Conservation (phyloP, 1,284 basidiomycete species). For the Tilletiopsis washingtonensis region DNA sequence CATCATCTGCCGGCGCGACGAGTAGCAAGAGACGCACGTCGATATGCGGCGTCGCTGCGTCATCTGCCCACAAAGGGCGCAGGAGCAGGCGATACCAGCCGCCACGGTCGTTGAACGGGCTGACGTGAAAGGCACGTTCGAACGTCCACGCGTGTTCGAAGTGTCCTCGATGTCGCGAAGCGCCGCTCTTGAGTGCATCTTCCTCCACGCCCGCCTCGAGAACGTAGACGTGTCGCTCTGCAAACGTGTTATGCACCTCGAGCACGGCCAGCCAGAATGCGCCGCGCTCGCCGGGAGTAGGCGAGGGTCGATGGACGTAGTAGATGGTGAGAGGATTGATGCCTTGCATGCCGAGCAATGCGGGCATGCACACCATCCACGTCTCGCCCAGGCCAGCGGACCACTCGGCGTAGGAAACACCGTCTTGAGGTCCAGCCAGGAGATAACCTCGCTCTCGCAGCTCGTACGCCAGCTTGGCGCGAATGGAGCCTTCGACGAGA, state of each 20-base stretch:
- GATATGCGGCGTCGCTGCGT: neutral
- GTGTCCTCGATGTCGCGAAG: neutral
- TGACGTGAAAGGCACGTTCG: conserved; percentile 66
- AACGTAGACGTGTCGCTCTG: conserved; percentile 60
- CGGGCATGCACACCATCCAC: conserved; percentile 58
- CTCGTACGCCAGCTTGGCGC: conserved; percentile 31
- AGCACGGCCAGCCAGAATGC: conserved; percentile 54
- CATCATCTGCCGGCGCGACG: conserved; percentile 4
- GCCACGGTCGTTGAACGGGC: conserved; percentile 67
- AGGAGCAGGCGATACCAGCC: conserved; percentile 58
- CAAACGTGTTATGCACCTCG: conserved; percentile 73
- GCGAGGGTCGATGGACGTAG: conserved; percentile 56
- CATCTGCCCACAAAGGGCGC: conserved; percentile 14
- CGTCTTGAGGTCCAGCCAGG: conserved; percentile 21
- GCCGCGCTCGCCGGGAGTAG: conserved; percentile 8
- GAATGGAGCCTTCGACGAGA: conserved; percentile 15
- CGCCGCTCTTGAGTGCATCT: conserved; percentile 38
- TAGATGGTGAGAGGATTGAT: conserved; percentile 70
- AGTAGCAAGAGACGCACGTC: conserved; percentile 21
- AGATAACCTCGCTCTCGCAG: conserved; percentile 16
- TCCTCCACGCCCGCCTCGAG: conserved; percentile 50
- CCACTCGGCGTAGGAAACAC: conserved; percentile 6
- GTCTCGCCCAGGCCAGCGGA: conserved; percentile 16
- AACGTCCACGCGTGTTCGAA: conserved; percentile 61
- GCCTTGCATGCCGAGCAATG: conserved; percentile 61